Base-by-base conservation (phyloP, 495 filamentous ascomycete genomes). In the Ramalina peruviana region DNA sequence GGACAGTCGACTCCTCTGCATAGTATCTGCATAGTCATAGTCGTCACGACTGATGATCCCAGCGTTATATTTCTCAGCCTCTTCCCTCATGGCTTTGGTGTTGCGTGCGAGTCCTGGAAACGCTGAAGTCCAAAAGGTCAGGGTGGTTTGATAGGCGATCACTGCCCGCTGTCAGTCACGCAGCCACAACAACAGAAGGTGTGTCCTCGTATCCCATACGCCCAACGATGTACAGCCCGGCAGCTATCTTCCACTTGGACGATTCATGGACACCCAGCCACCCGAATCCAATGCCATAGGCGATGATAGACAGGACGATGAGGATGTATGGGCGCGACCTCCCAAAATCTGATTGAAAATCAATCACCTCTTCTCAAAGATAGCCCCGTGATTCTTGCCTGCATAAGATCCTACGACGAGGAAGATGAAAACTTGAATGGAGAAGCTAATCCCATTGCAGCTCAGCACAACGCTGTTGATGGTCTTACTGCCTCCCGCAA, bases 121-220 rank as follows among this genome's bases (percentile, higher is more conserved):
- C 1, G 79, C 76, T 0, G 79, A 76, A 2, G 78, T 80, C 79
- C 78, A 83, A 60, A 81, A 83, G 11, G 79, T 81, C 46, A 82
- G 64, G 1, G 74, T 78, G 0, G 78, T 80, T 61, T 82, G 79
- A 56, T 81, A 81, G 21, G 77, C 76, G 54, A 82, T 80, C 46
- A 82, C 58, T 63, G 33, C 20, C 10, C 15, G n/a, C 0, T 45
- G 21, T 45, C 42, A 45, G 21, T 45, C 15, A n/a, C 1, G 10
- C 42, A 10, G 42, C 15, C 21, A 7, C 15, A 25, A 45, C 5
- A 21, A 15, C 16, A 9, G 21, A 20, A 19, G 30, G 12, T 10
- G 6, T 19, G 15, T 25, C 3, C 23, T 25, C 23, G 1, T 25
- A 15, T 20, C 20, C 49, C 50, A 9, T 49, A 62, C 60, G 53